phyloP scores from a whole-genome alignment of 352 stramenopile genomes.

The Bremia lactucae region DNA sequence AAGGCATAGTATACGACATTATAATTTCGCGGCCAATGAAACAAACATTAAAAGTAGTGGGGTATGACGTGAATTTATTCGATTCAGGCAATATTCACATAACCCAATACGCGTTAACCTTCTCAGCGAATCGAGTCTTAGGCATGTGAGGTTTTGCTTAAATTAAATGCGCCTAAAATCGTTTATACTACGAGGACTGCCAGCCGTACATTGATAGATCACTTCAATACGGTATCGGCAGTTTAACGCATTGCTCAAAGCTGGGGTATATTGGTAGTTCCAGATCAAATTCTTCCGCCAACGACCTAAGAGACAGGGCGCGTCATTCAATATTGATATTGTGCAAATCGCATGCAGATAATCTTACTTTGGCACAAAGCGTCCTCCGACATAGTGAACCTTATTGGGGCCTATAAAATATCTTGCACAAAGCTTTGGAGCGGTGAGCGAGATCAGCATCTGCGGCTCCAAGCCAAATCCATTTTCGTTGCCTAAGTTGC shows the following conservation, averaged over 20 bases:
- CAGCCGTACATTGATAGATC: too few relatives aligned
- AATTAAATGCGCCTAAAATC: too few relatives aligned
- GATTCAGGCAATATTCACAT: too few relatives aligned
- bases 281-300: slow-evolving; percentile 53
- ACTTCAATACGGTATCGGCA: too few relatives aligned
- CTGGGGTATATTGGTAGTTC: slow-evolving; percentile 51
- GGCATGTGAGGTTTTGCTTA: too few relatives aligned
- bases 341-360: background rate
- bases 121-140: too few relatives aligned
- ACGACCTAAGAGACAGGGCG: slow-evolving; percentile 15
- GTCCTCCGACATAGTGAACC: slow-evolving; percentile 93
- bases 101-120: too few relatives aligned
- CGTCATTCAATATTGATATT: background rate
- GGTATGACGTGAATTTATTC: too few relatives aligned
- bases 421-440: slow-evolving; percentile 90
- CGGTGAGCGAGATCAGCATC: slow-evolving; percentile 95
- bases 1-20: too few relatives aligned
- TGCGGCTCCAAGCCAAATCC: slow-evolving; percentile 80
- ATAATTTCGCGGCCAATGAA: too few relatives aligned
- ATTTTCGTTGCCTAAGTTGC: slow-evolving; percentile 43
- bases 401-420: slow-evolving; percentile 71
- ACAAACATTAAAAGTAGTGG: too few relatives aligned
- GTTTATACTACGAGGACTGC: too few relatives aligned
- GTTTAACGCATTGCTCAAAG: slow-evolving; percentile 50
- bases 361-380: slow-evolving; percentile 87